Evolutionary conservation across 768 basidiomycete genomes (phyloP), one percentile per base, ranked within the genome.

Genomic region (Suillus brevipes): DNA sequence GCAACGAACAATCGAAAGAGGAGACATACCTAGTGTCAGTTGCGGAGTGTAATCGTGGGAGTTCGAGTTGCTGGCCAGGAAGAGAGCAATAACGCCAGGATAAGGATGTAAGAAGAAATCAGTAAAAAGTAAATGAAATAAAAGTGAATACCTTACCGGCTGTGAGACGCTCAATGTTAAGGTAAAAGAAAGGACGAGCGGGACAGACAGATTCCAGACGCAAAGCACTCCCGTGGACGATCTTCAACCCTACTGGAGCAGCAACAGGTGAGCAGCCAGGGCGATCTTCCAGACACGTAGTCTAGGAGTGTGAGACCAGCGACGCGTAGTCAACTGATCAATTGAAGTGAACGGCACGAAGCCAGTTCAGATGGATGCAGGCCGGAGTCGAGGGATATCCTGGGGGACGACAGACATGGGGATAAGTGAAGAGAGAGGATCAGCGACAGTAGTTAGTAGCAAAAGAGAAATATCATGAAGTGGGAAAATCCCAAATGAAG

Each of bases 401-500:
- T 25, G 49, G 25, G 50, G 47, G 25, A 52, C 6, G 8, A 52
- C 0, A 52, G 49, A 49, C 25, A 50, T 0, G 6, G 49, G 14
- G 13, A 50, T 28, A 0, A 50, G 49, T 23, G 49, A 25, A 50
- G 25, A 25, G 13, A 52, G 50, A 28, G 50, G 50, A 28, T 13
- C 25, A 6, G 25, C 7, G 50, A 52, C 14, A 12, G 50, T 52
- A 52, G 50, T 52, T 28, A 28, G 25, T 52, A 28, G 50, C 16
- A 52, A 52, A 52, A 52, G 14, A 52, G 28, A 52, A 50, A 52
- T 25, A 18, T 25, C 45, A 47, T 12, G 4, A 47, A 52, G 28
- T 52, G 50, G 50, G 50, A 52, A 52, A 52, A 52, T 52, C 28
- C 50, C 25, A 28, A 52, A 52, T 52, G 50, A 52, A 52, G 16